A percentile compares a stretch with the other conserved stretches of the same genome.
Conservation (phyloP, 768 basidiomycete genomes). For the Pleurotus cornucopiae region DNA sequence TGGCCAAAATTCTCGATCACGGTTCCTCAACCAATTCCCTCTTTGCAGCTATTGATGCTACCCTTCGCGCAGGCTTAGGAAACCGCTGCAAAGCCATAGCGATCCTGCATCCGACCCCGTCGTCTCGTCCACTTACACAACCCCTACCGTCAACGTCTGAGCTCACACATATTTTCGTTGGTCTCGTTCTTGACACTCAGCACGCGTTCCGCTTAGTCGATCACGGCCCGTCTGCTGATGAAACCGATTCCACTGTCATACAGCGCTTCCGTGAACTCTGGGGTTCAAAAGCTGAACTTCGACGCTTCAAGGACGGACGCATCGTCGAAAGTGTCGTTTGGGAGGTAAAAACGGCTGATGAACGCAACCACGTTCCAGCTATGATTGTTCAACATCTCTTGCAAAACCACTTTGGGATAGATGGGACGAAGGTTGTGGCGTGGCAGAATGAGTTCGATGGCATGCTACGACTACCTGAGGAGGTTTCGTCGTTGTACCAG, state of each 20-base stretch:
- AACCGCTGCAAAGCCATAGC: conserved; percentile 64
- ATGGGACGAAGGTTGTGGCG: conserved; percentile 41
- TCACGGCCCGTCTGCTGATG: conserved; percentile 79
- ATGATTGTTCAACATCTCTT: conserved; percentile 76
- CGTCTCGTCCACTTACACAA: conserved; percentile 45
- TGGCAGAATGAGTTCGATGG: conserved; percentile 60
- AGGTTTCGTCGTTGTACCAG: conserved; percentile 41
- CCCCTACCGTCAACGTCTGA: conserved; percentile 47
- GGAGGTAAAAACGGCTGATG: conserved; percentile 80
- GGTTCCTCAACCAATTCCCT: conserved; percentile 59
- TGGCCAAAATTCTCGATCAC: conserved; percentile 47
- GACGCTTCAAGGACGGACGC: conserved; percentile 93
- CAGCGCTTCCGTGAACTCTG: conserved; percentile 78
- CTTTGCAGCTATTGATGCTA: conserved; percentile 43
- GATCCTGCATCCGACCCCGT: conserved; percentile 50
- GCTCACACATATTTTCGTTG: conserved; percentile 50
- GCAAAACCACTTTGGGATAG: conserved; percentile 69
- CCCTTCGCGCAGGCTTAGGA: conserved; percentile 66
- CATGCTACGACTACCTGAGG: conserved; percentile 54
- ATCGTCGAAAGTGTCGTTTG: conserved; percentile 96
- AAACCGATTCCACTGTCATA: conserved; percentile 43
- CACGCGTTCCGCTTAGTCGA: conserved; percentile 86
- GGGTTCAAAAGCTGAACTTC: conserved; percentile 88
- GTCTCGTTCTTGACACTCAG: conserved; percentile 68
- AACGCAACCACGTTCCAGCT: conserved; percentile 72